phyloP scores from a whole-genome alignment of 2,329 filamentous ascomycete genomes.

The Rhinocladiella similis region DNA sequence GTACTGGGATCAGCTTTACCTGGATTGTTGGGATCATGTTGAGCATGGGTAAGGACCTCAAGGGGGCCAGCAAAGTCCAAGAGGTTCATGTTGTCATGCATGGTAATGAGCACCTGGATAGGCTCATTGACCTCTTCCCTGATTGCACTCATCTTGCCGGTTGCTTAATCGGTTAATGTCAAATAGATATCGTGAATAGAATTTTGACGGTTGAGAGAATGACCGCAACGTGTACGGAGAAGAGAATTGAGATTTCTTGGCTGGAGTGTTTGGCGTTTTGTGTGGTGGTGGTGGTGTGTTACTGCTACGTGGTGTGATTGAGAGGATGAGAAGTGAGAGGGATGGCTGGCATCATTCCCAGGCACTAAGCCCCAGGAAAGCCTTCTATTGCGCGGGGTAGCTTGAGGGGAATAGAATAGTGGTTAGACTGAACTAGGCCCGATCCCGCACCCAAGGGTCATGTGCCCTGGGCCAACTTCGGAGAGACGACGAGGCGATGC shows the following conservation, averaged over 20 bases:
- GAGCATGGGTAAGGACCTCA: slow-evolving; percentile 56
- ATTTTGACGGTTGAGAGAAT: background rate
- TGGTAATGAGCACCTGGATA: slow-evolving; percentile 62
- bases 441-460: background rate
- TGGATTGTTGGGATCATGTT: slow-evolving; percentile 55
- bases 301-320: slow-evolving; percentile 5
- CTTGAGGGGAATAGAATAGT: background rate
- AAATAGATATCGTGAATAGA: background rate
- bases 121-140: slow-evolving; percentile 41
- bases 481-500: background rate
- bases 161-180: slow-evolving; percentile 7
- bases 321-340: background rate
- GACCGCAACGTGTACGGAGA: background rate
- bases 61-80: slow-evolving; percentile 60
- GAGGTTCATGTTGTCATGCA: slow-evolving; percentile 58
- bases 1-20: slow-evolving; percentile 50
- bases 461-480: background rate
- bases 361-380: background rate
- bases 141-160: slow-evolving; percentile 51
- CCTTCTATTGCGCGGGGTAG: background rate
- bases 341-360: background rate
- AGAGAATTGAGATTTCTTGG: background rate
- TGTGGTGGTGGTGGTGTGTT: background rate
- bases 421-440: background rate
- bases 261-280: background rate